Conservation (phyloP, 1,139 yeast genomes). For the Suhomyces coccinellae region DNA sequence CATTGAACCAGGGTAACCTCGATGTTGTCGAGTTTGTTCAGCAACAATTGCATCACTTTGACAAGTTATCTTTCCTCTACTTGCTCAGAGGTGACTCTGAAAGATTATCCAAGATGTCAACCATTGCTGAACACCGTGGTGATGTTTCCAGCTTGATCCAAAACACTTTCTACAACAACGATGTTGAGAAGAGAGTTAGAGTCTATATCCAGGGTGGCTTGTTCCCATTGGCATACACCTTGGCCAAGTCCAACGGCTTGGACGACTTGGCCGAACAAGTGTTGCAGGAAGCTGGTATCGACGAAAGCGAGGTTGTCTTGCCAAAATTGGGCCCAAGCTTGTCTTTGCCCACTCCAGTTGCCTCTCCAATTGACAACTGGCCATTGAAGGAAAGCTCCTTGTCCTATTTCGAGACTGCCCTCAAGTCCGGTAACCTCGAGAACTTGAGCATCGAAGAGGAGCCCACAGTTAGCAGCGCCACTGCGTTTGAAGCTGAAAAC, state of each 20-base stretch:
- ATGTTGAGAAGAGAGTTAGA: constrained; percentile 72
- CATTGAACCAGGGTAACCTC: constrained; percentile 85
- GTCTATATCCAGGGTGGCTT: constrained; percentile 78
- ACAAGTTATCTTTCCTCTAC: constrained; percentile 86
- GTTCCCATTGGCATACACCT: constrained; percentile 86
- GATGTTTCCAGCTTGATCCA: constrained; percentile 80
- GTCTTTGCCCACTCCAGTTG: constrained; percentile 47
- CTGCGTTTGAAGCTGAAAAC: constrained; percentile 36
- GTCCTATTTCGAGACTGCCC: constrained; percentile 83
- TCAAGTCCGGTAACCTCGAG: constrained; percentile 72
- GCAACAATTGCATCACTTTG: constrained; percentile 85
- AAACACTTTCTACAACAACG: constrained; percentile 76
- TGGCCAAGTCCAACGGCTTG: constrained; percentile 86
- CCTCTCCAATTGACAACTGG: constrained; percentile 64
- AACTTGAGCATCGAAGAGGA: constrained; percentile 55
- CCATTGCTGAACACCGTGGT: constrained; percentile 86
- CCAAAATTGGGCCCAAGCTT: constrained; percentile 53
- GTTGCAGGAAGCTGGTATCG: constrained; percentile 66
- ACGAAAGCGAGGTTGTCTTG: constrained; percentile 63
- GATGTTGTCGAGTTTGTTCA: constrained; percentile 83
- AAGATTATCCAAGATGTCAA: constrained; percentile 79
- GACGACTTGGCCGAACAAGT: constrained; percentile 71
- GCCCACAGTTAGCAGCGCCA: constrained; percentile 16
- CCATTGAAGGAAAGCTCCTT: constrained; percentile 73
- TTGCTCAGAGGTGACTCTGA: constrained; percentile 76